Evolutionary conservation across 1,284 basidiomycete genomes (phyloP), one percentile per base, ranked within the genome.

Genomic region (Apiotrichum porosum): DNA sequence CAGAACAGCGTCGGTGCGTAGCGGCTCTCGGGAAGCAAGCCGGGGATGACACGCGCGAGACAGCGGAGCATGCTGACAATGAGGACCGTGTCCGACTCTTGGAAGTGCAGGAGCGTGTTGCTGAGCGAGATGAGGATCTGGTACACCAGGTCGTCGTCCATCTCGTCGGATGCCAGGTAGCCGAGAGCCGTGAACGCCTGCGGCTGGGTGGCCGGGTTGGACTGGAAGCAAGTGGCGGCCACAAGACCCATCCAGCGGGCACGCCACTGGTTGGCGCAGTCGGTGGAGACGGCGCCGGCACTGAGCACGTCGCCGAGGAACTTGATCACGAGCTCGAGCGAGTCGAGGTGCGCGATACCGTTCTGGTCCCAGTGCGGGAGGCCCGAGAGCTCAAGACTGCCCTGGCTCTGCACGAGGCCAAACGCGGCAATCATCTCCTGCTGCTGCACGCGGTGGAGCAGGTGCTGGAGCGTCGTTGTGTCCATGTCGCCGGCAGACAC

Each of bases 161-260:
- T 78, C 63, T 89, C 86, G 44, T 73, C 80, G 76, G 42, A 81
- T 76, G 87, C 84, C 18, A 97, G 77, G 33, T 82, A 80, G 4
- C 89, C 88, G 13, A 97, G 80, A 3, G 87, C 83, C 24, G 88
- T 82, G 68, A 95, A 94, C 0, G 90, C 88, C 17, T 90, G 83
- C 37, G 87, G 84, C 69, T 95, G 92, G 22, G 93, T 83, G 17
- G 87, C 84, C 0, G 90, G 87, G 13, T 89, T 91, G 49, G 88
- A 81, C 68, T 95, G 92, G 78, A 97, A 95, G 18, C 91, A 90
- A 0, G 86, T 90, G 2, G 89, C 84, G 0, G 88, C 87, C n/a
- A 92, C 83, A 45, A 97, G 73, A 46, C 89, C 85, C 83, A 92
- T 90, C 88, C 92, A 91, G 33, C 92, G 79, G 22, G 91, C 88